Percentiles rank a stretch among this genome's conserved stretches.
phyloP scores from a whole-genome alignment of 495 filamentous ascomycete genomes.

The Penicillium steckii region DNA sequence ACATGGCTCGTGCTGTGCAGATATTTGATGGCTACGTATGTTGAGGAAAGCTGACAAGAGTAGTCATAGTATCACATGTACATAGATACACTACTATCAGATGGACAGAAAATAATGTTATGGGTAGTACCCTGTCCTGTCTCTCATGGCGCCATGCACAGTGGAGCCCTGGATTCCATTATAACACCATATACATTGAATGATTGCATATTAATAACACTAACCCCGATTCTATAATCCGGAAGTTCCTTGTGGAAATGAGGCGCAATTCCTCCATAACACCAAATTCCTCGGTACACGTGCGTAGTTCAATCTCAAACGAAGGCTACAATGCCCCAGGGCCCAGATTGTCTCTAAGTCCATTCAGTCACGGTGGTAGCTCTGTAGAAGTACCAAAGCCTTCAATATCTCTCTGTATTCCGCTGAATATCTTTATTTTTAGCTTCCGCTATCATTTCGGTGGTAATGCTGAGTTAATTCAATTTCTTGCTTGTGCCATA shows the following conservation, averaged over 20 bases:
- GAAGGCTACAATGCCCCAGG: conserved; percentile 17
- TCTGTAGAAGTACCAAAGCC: too few species aligned
- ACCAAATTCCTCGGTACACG: conserved; percentile 30
- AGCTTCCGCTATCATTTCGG: too few species aligned
- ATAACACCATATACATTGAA: conserved; percentile 11
- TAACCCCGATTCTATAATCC: conserved; percentile 38
- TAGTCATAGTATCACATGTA: too few species aligned
- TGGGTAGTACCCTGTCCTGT: background rate
- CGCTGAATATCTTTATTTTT: too few species aligned
- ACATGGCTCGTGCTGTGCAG: conserved; percentile 1
- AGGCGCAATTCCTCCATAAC: conserved; percentile 50
- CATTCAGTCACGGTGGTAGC: conserved; percentile 15
- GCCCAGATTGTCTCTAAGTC: conserved; percentile 13
- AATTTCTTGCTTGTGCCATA: too few species aligned
- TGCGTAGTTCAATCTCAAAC: conserved; percentile 23
- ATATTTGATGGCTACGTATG: background rate
- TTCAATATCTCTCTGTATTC: too few species aligned
- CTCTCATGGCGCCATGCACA: conserved; percentile 2
- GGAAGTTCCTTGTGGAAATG: conserved; percentile 45
- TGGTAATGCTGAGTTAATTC: too few species aligned
- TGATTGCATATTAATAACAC: conserved; percentile 4
- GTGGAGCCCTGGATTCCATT: conserved; percentile 8
- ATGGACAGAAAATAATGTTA: too few species aligned
- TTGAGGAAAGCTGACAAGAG: too few species aligned
- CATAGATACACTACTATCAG: too few species aligned